Evolutionary conservation across 306 rosid genomes (phyloP), one percentile per base, ranked within the genome.

Genomic region (Rosa persica): DNA sequence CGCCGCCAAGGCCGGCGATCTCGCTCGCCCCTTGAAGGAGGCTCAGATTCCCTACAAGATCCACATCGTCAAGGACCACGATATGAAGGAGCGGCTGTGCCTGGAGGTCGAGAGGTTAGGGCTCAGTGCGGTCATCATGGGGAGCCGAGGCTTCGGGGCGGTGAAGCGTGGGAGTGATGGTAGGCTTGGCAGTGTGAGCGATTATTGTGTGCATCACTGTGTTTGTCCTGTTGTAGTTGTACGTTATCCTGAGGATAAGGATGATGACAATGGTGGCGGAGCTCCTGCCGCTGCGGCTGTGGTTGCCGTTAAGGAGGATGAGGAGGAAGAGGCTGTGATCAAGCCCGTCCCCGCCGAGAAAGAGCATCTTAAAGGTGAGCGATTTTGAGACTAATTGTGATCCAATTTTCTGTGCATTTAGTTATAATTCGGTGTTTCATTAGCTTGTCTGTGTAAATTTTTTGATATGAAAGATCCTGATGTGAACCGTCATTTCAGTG

Each of bases 61-160:
- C 83, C 99, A 95, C 79, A 95, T 95, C 76, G 99, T 93, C 72
- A 95, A 95, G 87, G 99, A 95, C 44, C 99, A 95, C 55, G 99
- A 95, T 79, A 95, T 93, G 99, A 93, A 85, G 89, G 99, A 95
- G 87, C 75, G 99, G 55, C 84, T 95, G 1, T 95, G 99, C 74
- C 62, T 95, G 75, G 99, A 95, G 81, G 95, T 95, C 4, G 98
- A 92, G 93, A 74, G 99, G 79, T 89, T 95, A 2, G 97, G 99
- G n/a, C 90, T 95, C n/a, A 91, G 92, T 62, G 93, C 99, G 0
- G 92, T 95, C 43, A 95, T 95, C 82, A 95, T 95, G 99, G 99
- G 99, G 5, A 95, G 99, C 75, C 88, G 99, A 1, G 99, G 99
- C 0, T 93, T 95, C 5, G 99, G 99, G 2, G 99, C 99, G 0